Evolutionary conservation across 2,329 filamentous ascomycete genomes (phyloP), one percentile per base, ranked within the genome.

Genomic region (Fusarium verrucosum): DNA sequence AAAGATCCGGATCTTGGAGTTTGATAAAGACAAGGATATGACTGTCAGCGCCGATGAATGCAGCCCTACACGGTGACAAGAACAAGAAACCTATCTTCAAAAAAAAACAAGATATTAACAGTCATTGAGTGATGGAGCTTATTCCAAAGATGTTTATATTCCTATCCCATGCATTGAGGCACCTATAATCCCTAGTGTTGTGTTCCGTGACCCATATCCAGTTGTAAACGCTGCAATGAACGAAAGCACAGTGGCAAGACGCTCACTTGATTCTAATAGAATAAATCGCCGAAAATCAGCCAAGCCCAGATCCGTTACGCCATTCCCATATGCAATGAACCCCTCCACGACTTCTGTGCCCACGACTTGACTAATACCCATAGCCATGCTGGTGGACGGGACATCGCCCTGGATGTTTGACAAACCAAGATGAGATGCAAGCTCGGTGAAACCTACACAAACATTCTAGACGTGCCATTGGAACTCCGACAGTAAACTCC

Each of bases 391-490:
- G 86, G 73, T 89, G 87, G 33, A 89, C 85, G 2, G 87, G 87
- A 68, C 87, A 90, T 55, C 85, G 79, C 4, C 87, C 87, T 2
- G 86, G 87, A 58, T 87, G 85, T 47, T 82, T 81, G 55, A 83
- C 79, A 71, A 87, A 89, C 87, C 87, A 90, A 9, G 82, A 81
- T 33, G 80, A 78, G 62, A 89, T 89, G 72, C 87, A 90, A 19
- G 77, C 74, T 40, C 81, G 75, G 70, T 90, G 87, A 69, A 89
- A 90, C 17, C 86, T 81, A 71, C 87, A 90, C 23, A 90, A 80
- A 68, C 87, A 90, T 75, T 89, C 87, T 43, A 90, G 75, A 38
- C 87, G 79, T n/a, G 85, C 87, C 87, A 90, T 89, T 23, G 81
- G 75, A 25, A 84, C 82, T 3, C 87, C 87, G 1, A 84, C 85